These are phyloP conservation scores for Balansia obtecta DNA, from an alignment of 2,329 filamentous ascomycete species.

Conservation along the genomic window DNA sequence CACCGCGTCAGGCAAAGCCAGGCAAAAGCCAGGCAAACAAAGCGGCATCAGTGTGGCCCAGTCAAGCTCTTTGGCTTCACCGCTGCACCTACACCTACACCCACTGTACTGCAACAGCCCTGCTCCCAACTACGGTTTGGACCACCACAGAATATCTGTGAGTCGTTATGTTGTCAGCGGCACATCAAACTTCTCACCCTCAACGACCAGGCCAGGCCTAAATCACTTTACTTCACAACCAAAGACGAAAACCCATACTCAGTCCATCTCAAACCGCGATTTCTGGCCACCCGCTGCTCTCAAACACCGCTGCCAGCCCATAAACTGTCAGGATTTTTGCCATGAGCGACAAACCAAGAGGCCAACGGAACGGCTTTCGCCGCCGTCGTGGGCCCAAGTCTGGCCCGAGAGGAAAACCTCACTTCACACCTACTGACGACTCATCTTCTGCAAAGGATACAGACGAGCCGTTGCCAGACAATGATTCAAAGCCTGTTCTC, in stretches of 20 bases:
- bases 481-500: constrained; percentile 4
- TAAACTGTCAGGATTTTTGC: background rate
- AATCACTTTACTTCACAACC: background rate
- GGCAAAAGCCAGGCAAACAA: background rate
- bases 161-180: background rate
- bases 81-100: no score
- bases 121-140: no score
- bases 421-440: background rate
- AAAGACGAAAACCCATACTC: background rate
- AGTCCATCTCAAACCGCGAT: no score
- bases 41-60: background rate
- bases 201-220: background rate
- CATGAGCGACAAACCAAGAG: constrained; percentile 3
- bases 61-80: no score
- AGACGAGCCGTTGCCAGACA: background rate
- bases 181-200: background rate
- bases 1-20: background rate
- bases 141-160: background rate
- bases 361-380: constrained; percentile 2
- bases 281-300: no score
- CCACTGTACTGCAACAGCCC: no score
- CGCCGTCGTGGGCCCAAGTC: constrained; percentile 2
- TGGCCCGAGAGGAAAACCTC: background rate
- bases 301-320: no score
- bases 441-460: background rate